Evolutionary conservation across 345 rosid genomes (phyloP).

Genomic region (Eucalyptus grandis): DNA sequence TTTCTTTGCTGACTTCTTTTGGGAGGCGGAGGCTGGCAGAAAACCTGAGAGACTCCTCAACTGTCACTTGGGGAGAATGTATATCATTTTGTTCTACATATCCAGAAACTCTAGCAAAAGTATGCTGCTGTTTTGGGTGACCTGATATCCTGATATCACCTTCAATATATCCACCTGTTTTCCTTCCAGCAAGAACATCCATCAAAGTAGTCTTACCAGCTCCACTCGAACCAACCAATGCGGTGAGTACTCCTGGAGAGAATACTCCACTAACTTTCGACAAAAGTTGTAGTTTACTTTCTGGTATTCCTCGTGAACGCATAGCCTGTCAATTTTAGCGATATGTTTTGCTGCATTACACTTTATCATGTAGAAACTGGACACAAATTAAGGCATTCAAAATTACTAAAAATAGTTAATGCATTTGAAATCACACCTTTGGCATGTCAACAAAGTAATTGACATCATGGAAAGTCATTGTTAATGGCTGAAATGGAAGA

Average conservation of each 20-base stretch:
- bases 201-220: slow-evolving; percentile 94
- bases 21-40: slow-evolving; percentile 80
- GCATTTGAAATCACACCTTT: slow-evolving; percentile 19
- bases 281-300: slow-evolving; percentile 58
- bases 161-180: slow-evolving; percentile 88
- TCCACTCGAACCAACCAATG: slow-evolving; percentile 94
- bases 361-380: neutral
- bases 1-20: slow-evolving; percentile 55
- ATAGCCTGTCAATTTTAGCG: slow-evolving; percentile 40
- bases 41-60: slow-evolving; percentile 86
- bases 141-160: slow-evolving; percentile 86
- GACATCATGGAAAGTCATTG: slow-evolving; percentile 89
- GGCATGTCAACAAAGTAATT: slow-evolving; percentile 94
- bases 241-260: slow-evolving; percentile 90
- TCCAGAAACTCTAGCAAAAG: slow-evolving; percentile 91
- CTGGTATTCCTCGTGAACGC: slow-evolving; percentile 62
- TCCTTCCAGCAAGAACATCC: slow-evolving; percentile 97
- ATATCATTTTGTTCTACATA: slow-evolving; percentile 96
- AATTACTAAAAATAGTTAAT: neutral
- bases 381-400: neutral
- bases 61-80: slow-evolving; percentile 96
- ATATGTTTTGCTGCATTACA: neutral
- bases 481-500: slow-evolving; percentile 82
- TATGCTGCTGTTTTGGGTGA: slow-evolving; percentile 58
- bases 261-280: slow-evolving; percentile 84